A percentile compares a stretch with the other conserved stretches of the same genome.
Evolutionary conservation across 768 basidiomycete species (phyloP).

Genomic region (Naganishia vaughanmartiniae): DNA sequence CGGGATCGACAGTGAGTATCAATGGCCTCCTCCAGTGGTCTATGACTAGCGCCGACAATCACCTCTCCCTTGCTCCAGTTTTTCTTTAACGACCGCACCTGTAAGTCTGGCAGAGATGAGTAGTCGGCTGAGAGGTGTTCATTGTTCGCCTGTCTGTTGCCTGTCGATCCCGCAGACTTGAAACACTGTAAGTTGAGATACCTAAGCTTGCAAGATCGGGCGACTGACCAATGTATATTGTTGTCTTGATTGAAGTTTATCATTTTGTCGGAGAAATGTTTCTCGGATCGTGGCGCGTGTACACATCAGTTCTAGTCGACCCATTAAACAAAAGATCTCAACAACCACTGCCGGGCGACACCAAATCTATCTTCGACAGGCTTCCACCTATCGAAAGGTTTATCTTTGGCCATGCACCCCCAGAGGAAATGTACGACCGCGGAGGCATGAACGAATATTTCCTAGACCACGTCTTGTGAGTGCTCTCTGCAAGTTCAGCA

Average conservation of each 20-base stretch:
- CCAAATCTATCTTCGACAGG: background rate
- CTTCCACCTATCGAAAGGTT: conserved; percentile 12
- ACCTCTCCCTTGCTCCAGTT: conserved; percentile 26
- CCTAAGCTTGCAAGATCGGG: too few relatives aligned
- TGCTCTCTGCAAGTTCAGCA: too few relatives aligned
- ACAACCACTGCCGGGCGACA: conserved; percentile 12
- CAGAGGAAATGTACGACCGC: conserved; percentile 33
- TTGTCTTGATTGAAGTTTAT: conserved; percentile 31
- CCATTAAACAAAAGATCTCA: conserved; percentile 26
- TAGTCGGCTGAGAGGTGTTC: too few relatives aligned
- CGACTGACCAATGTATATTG: too few relatives aligned
- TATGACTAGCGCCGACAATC: background rate
- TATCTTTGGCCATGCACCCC: conserved; percentile 13
- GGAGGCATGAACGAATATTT: conserved; percentile 39
- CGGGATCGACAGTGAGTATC: conserved; percentile 33
- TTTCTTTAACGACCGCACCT: conserved; percentile 40
- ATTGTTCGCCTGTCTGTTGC: background rate
- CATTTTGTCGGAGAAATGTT: conserved; percentile 44
- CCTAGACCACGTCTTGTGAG: conserved; percentile 36
- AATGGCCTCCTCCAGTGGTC: too few relatives aligned
- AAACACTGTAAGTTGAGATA: conserved; percentile 33
- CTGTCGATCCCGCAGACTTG: conserved; percentile 26
- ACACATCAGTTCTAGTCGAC: conserved; percentile 32
- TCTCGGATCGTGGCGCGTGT: conserved; percentile 38
- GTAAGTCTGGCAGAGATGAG: conserved; percentile 24